Evolutionary conservation across 768 basidiomycete species (phyloP).

Genomic region (Omphalotus guepiniiformis): DNA sequence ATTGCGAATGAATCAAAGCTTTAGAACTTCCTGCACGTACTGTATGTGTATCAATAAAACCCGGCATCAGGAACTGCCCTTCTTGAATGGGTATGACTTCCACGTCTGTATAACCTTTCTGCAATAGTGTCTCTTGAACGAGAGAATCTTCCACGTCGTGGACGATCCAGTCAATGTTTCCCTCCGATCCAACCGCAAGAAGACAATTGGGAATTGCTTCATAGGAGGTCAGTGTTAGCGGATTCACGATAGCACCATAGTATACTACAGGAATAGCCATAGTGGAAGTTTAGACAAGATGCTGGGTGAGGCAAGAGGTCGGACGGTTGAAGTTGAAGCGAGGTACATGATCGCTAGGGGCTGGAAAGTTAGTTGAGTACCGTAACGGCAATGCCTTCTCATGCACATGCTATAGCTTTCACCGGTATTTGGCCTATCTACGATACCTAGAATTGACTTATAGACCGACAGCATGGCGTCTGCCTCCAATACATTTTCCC

Average conservation of each 20-base stretch:
- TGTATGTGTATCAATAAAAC: slow-evolving; percentile 89
- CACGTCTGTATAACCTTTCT: slow-evolving; percentile 46
- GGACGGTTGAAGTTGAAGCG: no score
- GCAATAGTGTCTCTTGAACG: slow-evolving; percentile 46
- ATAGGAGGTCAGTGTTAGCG: slow-evolving; percentile 30
- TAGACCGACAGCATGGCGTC: no score
- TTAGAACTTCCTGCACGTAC: slow-evolving; percentile 46
- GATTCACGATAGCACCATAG: slow-evolving; percentile 48
- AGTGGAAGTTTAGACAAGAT: no score
- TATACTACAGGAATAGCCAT: no score
- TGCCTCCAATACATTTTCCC: no score
- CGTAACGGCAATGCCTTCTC: no score
- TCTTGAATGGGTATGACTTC: slow-evolving; percentile 39
- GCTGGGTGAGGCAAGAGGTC: no score
- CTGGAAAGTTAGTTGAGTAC: no score
- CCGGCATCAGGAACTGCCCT: slow-evolving; percentile 77
- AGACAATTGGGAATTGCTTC: slow-evolving; percentile 39
- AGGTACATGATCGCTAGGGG: no score
- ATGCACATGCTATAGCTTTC: no score
- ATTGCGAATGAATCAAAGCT: background rate
- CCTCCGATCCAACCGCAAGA: slow-evolving; percentile 43
- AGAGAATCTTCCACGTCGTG: slow-evolving; percentile 45
- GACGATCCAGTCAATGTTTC: slow-evolving; percentile 70
- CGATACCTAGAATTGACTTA: no score
- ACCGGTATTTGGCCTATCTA: no score